phyloP scores from a whole-genome alignment of 805 yeast genomes.

The Candida sithepensis region DNA sequence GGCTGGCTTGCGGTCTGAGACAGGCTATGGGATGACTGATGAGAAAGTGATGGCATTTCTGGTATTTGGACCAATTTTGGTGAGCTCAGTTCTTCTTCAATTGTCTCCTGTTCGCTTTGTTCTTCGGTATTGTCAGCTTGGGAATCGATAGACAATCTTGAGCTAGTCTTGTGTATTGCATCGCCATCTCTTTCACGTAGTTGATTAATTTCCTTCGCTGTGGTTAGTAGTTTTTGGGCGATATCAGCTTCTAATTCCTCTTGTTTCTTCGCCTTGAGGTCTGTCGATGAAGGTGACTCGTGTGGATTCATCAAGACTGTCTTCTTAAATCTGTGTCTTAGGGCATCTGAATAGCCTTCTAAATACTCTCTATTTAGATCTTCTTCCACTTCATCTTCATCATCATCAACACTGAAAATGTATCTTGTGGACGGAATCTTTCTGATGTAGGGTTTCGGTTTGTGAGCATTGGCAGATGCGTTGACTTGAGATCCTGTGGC shows the following conservation, averaged over 20 bases:
- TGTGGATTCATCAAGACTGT: conserved; percentile 3
- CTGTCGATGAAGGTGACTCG: conserved; percentile 1
- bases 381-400: conserved; percentile 64
- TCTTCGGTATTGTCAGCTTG: conserved; percentile 12
- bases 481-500: conserved; percentile 9
- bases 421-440: conserved; percentile 31
- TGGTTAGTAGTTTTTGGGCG: conserved; percentile 18
- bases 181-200: conserved; percentile 30
- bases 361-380: conserved; percentile 56
- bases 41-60: neutral
- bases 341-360: conserved; percentile 73
- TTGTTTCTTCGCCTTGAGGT: conserved; percentile 11
- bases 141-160: conserved; percentile 11
- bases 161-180: conserved; percentile 14
- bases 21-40: neutral
- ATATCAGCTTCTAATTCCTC: conserved; percentile 29
- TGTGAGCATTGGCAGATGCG: conserved; percentile 3
- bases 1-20: neutral
- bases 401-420: conserved; percentile 80
- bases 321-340: conserved; percentile 43
- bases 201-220: conserved; percentile 23
- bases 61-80: neutral
- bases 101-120: conserved; percentile 6
- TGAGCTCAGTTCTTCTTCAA: conserved; percentile 11
- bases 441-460: conserved; percentile 22